These are phyloP conservation scores for Mimosa bimucronata DNA, from an alignment of 306 rosid genomes.

Conservation along the genomic window DNA sequence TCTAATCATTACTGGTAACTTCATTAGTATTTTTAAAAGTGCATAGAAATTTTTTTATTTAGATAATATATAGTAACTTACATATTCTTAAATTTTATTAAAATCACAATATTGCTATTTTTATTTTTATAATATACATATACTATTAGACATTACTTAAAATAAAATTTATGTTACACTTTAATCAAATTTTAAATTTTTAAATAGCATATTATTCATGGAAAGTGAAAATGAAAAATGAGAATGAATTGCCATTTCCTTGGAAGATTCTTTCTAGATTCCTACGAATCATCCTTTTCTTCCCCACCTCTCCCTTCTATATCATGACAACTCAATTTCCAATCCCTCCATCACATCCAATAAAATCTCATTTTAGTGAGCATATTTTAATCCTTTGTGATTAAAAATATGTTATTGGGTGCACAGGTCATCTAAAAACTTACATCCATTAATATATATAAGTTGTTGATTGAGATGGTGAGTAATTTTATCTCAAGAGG, in stretches of 20 bases:
- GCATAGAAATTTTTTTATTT: background rate
- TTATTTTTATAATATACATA: background rate
- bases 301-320: background rate
- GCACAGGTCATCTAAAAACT: no score
- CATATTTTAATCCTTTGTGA: background rate
- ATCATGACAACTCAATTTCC: background rate
- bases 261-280: background rate
- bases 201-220: background rate
- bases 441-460: no score
- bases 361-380: background rate
- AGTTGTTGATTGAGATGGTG: no score
- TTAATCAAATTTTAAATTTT: background rate
- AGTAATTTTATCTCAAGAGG: no score
- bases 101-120: background rate
- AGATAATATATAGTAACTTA: background rate
- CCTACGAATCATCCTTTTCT: background rate
- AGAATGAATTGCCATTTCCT: background rate
- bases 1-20: no score
- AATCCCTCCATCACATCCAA: background rate
- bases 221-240: background rate
- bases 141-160: background rate
- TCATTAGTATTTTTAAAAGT: background rate
- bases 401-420: background rate
- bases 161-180: background rate
- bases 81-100: no score